phyloP scores from a whole-genome alignment of 768 basidiomycete genomes.

The Pleurotus sapidus region DNA sequence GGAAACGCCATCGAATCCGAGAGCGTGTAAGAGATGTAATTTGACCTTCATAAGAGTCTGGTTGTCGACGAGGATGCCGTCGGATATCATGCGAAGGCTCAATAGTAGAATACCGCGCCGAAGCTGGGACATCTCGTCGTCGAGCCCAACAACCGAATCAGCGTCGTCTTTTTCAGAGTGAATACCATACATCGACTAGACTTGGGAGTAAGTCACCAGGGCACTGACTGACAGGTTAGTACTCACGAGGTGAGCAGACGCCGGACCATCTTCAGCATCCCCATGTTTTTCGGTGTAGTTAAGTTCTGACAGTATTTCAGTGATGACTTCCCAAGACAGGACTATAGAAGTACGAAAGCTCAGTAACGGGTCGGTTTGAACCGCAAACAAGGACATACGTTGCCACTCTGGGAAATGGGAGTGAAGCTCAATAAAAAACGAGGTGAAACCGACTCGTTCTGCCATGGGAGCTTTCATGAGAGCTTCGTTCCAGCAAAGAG shows the following conservation, averaged over 20 bases:
- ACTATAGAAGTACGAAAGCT: conserved; percentile 34
- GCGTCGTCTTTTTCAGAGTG: conserved; percentile 23
- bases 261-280: conserved; percentile 35
- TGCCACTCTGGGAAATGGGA: conserved; percentile 67
- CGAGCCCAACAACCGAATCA: conserved; percentile 20
- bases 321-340: conserved; percentile 60
- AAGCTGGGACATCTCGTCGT: conserved; percentile 46
- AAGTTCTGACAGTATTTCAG: conserved; percentile 57
- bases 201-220: neutral
- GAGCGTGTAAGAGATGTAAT: conserved; percentile 39
- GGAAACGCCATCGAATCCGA: conserved; percentile 56
- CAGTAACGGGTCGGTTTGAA: neutral
- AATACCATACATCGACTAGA: conserved; percentile 44
- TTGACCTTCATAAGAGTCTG: conserved; percentile 61
- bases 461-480: conserved; percentile 50
- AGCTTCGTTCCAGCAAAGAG: conserved; percentile 66
- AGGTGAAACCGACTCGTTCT: conserved; percentile 55
- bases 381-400: conserved; percentile 33
- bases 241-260: conserved; percentile 40
- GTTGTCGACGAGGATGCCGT: conserved; percentile 54
- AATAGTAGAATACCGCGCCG: conserved; percentile 51
- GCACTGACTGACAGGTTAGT: neutral
- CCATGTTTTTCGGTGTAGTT: conserved; percentile 39
- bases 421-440: conserved; percentile 67
- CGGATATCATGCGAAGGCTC: conserved; percentile 63